Evolutionary conservation across 2,329 filamentous ascomycete genomes (phyloP), one percentile per base, ranked within the genome.

Genomic region (Monosporascus sp.): DNA sequence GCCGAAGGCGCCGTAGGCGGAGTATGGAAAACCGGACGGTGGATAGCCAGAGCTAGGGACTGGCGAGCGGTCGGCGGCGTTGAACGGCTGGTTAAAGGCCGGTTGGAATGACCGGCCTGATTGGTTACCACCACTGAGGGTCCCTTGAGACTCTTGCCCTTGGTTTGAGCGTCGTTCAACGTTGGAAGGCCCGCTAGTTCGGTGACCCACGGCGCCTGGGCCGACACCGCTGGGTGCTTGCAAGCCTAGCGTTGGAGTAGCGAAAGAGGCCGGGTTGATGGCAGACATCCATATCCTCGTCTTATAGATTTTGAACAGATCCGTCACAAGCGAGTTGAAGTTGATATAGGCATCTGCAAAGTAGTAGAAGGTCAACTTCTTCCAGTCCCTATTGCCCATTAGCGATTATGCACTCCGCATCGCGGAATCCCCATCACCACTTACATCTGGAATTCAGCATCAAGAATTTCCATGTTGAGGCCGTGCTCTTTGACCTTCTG

Each of bases 271-370:
- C 7, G 94, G 94, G 68, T 99, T 99, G 71, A 99, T 96, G 4
- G 94, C 94, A 5, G 93, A 97, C 90, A 99, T 96, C 94, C 94
- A 99, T 65, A 99, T 99, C 63, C 95, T 85, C 22, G 93, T 96
- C 77, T 99, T 99, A 80, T 97, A 99, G 58, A 97, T 93, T 74
- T 97, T 97, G 81, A 97, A 99, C 14, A 99, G 79, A 68, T 99
- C 94, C 0, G 92, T 96, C 51, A 99, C 94, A 17, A 99, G 83
- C 2, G 91, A 90, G 70, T 99, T 99, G 80, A 99, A 99, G 74
- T 97, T 97, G 78, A 99, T 96, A 70, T 99, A 99, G 0, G 91
- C 86, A 67, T 97, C 92, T 51, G 94, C 93, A 69, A 97, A 99
- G 74, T 97, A 99, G 76, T 97, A 99, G 73, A 97, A 97, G 0